Evolutionary conservation across 2,329 filamentous ascomycete species (phyloP), one percentile per base, ranked within the genome.

Genomic region (Ceratocystis cubensis): DNA sequence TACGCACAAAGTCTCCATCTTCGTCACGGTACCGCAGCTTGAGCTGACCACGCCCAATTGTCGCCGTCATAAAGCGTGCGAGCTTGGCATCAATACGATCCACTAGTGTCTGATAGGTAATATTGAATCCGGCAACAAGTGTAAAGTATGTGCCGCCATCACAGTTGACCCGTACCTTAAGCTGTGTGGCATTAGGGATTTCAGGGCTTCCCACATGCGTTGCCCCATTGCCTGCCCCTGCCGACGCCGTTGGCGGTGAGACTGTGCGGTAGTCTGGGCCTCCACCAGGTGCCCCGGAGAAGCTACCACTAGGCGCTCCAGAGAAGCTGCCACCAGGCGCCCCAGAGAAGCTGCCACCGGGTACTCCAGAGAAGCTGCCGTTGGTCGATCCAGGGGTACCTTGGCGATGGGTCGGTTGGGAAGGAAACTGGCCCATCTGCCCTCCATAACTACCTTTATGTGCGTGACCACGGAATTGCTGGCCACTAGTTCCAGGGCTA

Each of bases 61-160:
- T 92, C 73, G 89, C 88, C 71, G 83, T 87, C 22, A 91, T 96
- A 71, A 92, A 92, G 66, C 90, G 86, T 68, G 88, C 88, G 67
- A 99, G 83, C 75, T 99, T 99, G 33, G 91, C 91, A 73, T 99
- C 94, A 71, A 99, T 96, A 10, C 94, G 88, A 74, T 97, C 94
- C 70, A 94, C 91, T 66, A 99, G 81, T 28, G 90, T 94, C 70
- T 94, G 90, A 76, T 95, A 97, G 50, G 90, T 88, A 72, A 97
- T 97, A 74, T 95, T 96, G 76, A 91, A 95, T 41, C 91, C 89
- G 53, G 96, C 95, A 10, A 99, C 93, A n/a, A 99, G 82, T 0
- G 93, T 96, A 68, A 96, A 88, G 71, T 95, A 95, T 73, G 92
- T 94, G 61, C 88, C 88, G 59, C 76, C 78, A 68, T 94, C 90